Evolutionary conservation across 129 eudicot species (phyloP), one percentile per base, ranked within the genome.

Genomic region (Flaveria robusta): DNA sequence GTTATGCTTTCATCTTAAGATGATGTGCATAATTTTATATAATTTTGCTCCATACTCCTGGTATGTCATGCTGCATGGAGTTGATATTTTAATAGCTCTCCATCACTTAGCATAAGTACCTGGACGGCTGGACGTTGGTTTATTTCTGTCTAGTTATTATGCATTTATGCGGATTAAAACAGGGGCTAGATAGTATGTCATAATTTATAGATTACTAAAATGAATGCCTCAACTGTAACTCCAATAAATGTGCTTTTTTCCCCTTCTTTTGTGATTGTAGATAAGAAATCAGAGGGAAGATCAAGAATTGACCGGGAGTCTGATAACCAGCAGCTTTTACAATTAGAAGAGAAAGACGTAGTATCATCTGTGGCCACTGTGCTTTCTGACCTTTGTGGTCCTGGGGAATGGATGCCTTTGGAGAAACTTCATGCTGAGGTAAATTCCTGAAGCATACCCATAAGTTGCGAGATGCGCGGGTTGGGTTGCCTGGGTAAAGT

Each of bases 321-420:
- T 43, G 97, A 93, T 82, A 87, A 88, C 74, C 91, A 85, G 56
- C 97, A 93, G 82, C 97, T 93, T 49, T 84, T 91, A 86, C 96
- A 80, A 78, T 72, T 91, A 74, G 97, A 93, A 80, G 98, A 93
- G 81, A 93, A 91, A 85, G 93, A 88, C 41, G 96, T 93, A 15
- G 92, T 93, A 68, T 87, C 97, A 51, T 93, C 96, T 79, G 98
- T 93, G 43, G 98, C 97, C 10, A 93, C 92, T 55, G 96, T 88
- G 70, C 86, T 93, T 14, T 93, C 97, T 62, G 98, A 93, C 78
- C 85, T 91, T 51, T 93, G 98, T 68, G 93, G 97, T 70, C 98
- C 98, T 51, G 96, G 98, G 59, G 97, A 93, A 58, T 93, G 97
- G 97, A 93, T 93, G 98, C 86, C 98, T 2, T 84, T 93, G 97